Evolutionary conservation across 2,329 filamentous ascomycete genomes (phyloP), one percentile per base, ranked within the genome.

Genomic region (Penicillium nordicum): DNA sequence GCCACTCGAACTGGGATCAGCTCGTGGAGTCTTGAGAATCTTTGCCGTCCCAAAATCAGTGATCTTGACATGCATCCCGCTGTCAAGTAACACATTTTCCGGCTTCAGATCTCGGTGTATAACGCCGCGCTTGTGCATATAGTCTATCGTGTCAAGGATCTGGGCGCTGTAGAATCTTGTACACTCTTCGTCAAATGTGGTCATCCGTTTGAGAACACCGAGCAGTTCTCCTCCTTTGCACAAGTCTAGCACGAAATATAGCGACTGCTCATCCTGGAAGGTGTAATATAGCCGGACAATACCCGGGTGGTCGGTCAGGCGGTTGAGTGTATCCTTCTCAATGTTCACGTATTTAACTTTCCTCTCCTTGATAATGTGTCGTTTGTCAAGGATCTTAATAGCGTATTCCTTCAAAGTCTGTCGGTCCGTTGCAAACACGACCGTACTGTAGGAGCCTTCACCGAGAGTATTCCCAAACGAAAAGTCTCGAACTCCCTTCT

Each of bases 281-380:
- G 94, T 99, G 76, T 99, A 99, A 76, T 97, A 99, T 42, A 99
- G 82, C 60, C 94, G 89, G 55, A 99, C 92, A 57, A 99, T 93
- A 21, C 94, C 94, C 7, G 94, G 94, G 69, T 99, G 94, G 62
- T 99, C 93, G 4, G 93, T 97, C 56, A 99, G 80, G 61, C 94
- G 87, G 71, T 99, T 99, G 54, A 99, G 80, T 0, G 94, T 97
- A 76, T 99, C 93, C 78, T 97, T 97, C 76, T 99, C 94, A 67
- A 99, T 99, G 76, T 97, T 99, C 75, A 99, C 94, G 70, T 99
- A 99, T 81, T 99, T 99, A 69, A 99, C 96, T 82, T 99, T 99
- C 76, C 96, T 97, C 78, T 99, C 94, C 76, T 97, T 99, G 80
- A 99, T 99, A 70, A 99, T 99, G 74, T 99, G 94, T 68, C 92